These are phyloP conservation scores for Skeletonema marinoi DNA, from an alignment of 108 stramenopile species.

Conservation along the genomic window DNA sequence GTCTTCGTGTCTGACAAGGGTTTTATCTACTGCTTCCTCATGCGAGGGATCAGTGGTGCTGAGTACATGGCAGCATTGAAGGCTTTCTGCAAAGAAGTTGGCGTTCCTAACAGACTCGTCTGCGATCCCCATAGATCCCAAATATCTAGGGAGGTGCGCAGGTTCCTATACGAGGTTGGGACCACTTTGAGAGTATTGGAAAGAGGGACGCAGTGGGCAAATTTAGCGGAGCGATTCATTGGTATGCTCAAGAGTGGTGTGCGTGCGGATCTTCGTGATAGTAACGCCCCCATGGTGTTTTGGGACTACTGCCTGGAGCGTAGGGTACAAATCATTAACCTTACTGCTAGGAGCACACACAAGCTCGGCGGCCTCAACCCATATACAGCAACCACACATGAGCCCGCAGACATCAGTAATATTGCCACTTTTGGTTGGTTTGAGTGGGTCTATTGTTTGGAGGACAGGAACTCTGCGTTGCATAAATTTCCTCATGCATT, in stretches of 20 bases:
- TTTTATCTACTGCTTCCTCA: constrained; percentile 21
- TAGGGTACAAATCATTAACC: too few species aligned
- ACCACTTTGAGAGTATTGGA: constrained; percentile 30
- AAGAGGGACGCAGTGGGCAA: constrained; percentile 37
- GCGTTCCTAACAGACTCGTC: constrained; percentile 38
- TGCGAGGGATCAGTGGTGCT: constrained; percentile 1
- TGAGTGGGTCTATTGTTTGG: too few species aligned
- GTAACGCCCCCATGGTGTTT: constrained; percentile 3
- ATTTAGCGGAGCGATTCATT: constrained; percentile 47
- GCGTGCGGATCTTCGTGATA: constrained; percentile 35
- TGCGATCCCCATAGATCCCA: constrained; percentile 28
- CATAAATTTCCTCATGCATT: background rate
- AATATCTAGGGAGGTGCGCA: background rate
- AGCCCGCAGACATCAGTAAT: too few species aligned
- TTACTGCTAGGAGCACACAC: too few species aligned
- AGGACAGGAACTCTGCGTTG: too few species aligned
- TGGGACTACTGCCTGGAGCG: too few species aligned
- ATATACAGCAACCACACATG: too few species aligned
- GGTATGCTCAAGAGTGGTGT: constrained; percentile 42
- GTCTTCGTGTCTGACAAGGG: constrained; percentile 39
- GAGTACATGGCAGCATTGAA: constrained; percentile 33
- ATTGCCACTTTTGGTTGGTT: too few species aligned
- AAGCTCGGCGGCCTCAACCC: too few species aligned
- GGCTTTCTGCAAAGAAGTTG: constrained; percentile 44
- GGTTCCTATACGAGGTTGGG: constrained; percentile 30